These are phyloP conservation scores for Pyrenophora teres DNA, from an alignment of 2,329 filamentous ascomycete species.

Conservation along the genomic window DNA sequence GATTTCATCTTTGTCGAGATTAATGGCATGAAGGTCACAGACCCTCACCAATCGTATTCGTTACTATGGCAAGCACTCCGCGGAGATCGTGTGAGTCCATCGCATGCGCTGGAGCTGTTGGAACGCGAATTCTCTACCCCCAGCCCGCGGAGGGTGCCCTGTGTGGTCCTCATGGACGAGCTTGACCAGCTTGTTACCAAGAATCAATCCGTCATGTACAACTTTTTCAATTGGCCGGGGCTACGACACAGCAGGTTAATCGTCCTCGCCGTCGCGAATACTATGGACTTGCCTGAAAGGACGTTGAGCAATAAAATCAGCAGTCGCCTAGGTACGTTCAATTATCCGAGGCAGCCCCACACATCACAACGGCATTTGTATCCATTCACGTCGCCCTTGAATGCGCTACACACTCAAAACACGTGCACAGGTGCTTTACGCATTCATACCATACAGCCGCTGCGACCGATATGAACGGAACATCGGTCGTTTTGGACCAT, in stretches of 20 bases:
- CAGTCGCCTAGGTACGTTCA: conserved; percentile 63
- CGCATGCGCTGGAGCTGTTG: conserved; percentile 87
- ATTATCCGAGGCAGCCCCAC: conserved; percentile 26
- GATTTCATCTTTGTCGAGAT: conserved; percentile 99
- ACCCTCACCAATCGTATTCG: conserved; percentile 94
- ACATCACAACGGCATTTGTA: conserved; percentile 8
- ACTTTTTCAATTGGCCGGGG: conserved; percentile 99
- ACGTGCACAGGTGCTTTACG: conserved; percentile 21
- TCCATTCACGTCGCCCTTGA: conserved; percentile 4
- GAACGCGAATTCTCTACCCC: conserved; percentile 93
- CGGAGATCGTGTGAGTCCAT: conserved; percentile 87
- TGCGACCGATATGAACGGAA: conserved; percentile 20
- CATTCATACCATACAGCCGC: conserved; percentile 24
- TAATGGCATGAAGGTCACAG: conserved; percentile 99
- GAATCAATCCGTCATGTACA: conserved; percentile 99
- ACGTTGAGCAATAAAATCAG: conserved; percentile 99
- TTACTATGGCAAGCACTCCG: conserved; percentile 95
- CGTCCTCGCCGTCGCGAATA: conserved; percentile 96
- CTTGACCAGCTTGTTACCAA: conserved; percentile 96
- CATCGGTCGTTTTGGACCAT: conserved; percentile 23
- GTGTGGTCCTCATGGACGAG: conserved; percentile 98
- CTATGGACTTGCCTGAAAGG: conserved; percentile 95
- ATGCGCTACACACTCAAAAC: conserved; percentile 21
- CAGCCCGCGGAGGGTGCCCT: conserved; percentile 86
- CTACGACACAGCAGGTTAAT: conserved; percentile 89